Base-by-base conservation (phyloP, 306 rosid species). In the Medicago arabica region DNA sequence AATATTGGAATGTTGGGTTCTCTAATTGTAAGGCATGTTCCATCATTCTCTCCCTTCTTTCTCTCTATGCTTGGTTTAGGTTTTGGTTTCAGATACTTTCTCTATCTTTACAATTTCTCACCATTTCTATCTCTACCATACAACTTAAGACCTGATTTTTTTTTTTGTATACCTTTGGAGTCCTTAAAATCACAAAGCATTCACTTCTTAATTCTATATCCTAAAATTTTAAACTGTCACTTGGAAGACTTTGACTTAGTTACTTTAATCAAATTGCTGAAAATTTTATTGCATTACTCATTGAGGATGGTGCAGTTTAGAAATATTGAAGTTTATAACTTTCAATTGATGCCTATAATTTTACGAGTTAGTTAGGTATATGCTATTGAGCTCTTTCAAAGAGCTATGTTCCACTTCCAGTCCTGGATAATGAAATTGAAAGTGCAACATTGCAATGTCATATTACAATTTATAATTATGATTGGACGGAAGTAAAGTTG, bases 351-450 rank as follows among this genome's bases (percentile, higher is more conserved):
- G n/a, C 67, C 51, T 75, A 57, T 47, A 58, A 14, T 17, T 61
- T 69, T 38, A 14, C 53, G 34, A 18, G 77, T 72, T 50, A 59
- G 28, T 3, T 66, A 47, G 19, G 23, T 54, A 16, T 54, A 55
- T 55, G 61, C 62, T 72, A 23, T 63, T 43, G 59, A 61, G 34
- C 65, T 61, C 49, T 67, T 67, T 82, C 39, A 60, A 31, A 34
- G 43, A 54, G 15, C 64, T 17, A 19, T 44, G 16, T 66, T 69
- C 57, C 55, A 14, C 38, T 34, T 34, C 38, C 38, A 4, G 69
- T 79, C 68, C 71, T 15, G 49, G 55, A 76, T 60, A 34, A 67
- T 46, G 53, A 62, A 79, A 69, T 44, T 62, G 46, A 69, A 69
- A 62, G 36, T 8, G 14, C 8, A 74, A 2, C 41, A 46, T 65